Base-by-base conservation (phyloP, 2,329 filamentous ascomycete species). In the Eurotiales sp. region DNA sequence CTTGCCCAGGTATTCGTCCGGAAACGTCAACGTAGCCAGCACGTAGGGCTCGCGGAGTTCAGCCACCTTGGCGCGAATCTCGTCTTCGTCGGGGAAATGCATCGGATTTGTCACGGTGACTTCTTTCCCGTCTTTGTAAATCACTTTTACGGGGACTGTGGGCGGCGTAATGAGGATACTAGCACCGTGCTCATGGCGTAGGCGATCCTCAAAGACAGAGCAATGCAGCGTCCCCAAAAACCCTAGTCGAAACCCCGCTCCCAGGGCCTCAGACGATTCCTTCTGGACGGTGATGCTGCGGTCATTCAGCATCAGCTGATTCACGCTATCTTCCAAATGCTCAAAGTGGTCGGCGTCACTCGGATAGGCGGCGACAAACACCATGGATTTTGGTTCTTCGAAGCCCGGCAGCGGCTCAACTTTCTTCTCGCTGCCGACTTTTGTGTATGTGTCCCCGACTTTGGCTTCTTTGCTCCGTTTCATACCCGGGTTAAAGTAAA, bases 401-500 rank as follows among this genome's bases (percentile, higher is more conserved):
- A 99, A 99, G 2, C 92, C 93, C 0, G 90, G 90, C 49, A 91
- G 85, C 11, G 88, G 84, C 67, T 91, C 79, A 2, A 99, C 90
- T 0, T 79, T 64, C 53, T 83, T 81, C 71, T 96, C 88, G 19
- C 76, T 83, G 2, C 89, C 90, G 3, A 90, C 80, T 1, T 82
- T 87, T 0, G 93, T 97, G 62, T 90, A 96, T 0, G 93, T 99
- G 64, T 99, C 93, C 46, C 93, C 93, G 23, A 97, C 86, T 70
- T 96, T 95, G 45, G 93, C 92, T 65, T 99, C 93, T 66, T 95
- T 87, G 52, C 91, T 95, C 59, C 82, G 85, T 76, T 97, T 97
- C 93, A 99, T 99, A 50, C 92, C 93, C 0, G 93, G 93, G 64
- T 96, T 99, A 77, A 99, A 97, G 72, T 87, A 90, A 37, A 99